These are phyloP conservation scores for Neurospora sp. DNA, from an alignment of 495 filamentous ascomycete species.

Conservation along the genomic window DNA sequence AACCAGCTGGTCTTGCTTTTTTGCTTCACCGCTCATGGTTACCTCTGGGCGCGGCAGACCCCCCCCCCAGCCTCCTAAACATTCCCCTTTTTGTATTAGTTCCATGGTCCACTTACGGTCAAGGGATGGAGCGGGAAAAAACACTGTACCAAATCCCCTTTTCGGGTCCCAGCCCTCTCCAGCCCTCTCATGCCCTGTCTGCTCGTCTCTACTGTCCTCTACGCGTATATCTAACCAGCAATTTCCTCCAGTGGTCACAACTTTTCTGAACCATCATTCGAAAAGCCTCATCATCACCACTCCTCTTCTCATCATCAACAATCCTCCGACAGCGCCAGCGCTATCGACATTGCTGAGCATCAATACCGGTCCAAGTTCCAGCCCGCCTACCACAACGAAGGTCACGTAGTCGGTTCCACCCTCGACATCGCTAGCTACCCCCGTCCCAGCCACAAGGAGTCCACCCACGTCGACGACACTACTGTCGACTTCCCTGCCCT, in stretches of 20 bases:
- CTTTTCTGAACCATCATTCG: neutral
- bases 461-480: constrained; percentile 35
- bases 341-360: constrained; percentile 74
- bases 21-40: neutral
- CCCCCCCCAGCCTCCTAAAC: neutral
- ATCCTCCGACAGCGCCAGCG: constrained; percentile 3
- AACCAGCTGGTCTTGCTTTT: neutral
- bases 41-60: neutral
- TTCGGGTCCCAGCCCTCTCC: neutral
- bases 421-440: constrained; percentile 30
- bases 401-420: constrained; percentile 38
- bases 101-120: neutral
- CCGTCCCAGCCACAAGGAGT: constrained; percentile 18
- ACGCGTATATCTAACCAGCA: neutral
- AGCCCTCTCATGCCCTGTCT: neutral
- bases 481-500: constrained; percentile 35
- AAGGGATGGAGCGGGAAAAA: neutral
- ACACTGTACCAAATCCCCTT: neutral
- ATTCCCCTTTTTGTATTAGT: neutral
- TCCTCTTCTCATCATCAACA: neutral
- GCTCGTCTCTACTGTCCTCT: neutral
- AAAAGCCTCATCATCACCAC: neutral
- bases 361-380: constrained; percentile 73
- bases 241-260: neutral
- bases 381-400: constrained; percentile 54